Evolutionary conservation across 1,139 yeast species (phyloP).

Genomic region (Diutina catenulata): DNA sequence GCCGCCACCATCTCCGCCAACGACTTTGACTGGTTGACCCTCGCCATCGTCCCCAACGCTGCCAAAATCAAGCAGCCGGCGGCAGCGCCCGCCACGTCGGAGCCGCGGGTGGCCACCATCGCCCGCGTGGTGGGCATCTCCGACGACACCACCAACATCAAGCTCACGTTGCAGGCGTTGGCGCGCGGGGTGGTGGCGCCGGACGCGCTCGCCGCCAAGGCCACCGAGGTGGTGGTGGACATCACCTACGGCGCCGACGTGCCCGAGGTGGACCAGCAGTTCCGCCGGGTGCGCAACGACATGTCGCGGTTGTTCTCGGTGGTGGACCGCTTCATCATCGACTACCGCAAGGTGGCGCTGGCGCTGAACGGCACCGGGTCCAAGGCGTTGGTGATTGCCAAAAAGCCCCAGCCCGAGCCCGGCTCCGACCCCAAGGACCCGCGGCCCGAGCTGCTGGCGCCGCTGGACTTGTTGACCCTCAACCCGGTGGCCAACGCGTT

Average conservation of each 20-base stretch:
- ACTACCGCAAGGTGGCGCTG: slow-evolving; percentile 24
- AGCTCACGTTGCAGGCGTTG: slow-evolving; percentile 44
- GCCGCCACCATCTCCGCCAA: slow-evolving; percentile 7
- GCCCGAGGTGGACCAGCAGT: slow-evolving; percentile 13
- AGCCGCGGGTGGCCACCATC: slow-evolving; percentile 26
- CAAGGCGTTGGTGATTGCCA: slow-evolving; percentile 5
- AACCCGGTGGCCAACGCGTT: slow-evolving; percentile 54
- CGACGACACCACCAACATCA: slow-evolving; percentile 33
- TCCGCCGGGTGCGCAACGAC: slow-evolving; percentile 17
- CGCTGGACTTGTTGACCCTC: slow-evolving; percentile 30
- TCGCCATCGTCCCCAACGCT: slow-evolving; percentile 32
- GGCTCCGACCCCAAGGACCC: too few relatives aligned
- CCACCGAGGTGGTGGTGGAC: slow-evolving; percentile 20
- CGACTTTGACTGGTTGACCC: slow-evolving; percentile 26
- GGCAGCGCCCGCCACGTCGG: slow-evolving; percentile 6
- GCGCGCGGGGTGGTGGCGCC: slow-evolving; percentile 27
- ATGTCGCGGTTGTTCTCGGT: slow-evolving; percentile 20
- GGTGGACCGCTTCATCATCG: slow-evolving; percentile 31
- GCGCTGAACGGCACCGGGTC: slow-evolving; percentile 7
- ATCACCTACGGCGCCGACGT: slow-evolving; percentile 18
- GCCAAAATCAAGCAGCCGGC: slow-evolving; percentile 19
- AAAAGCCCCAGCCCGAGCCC: neutral
- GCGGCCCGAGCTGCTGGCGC: slow-evolving; percentile 6
- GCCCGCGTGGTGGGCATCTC: slow-evolving; percentile 38
- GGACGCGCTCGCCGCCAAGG: slow-evolving; percentile 9